These are phyloP conservation scores for Arthroderma sp. DNA, from an alignment of 2,329 filamentous ascomycete genomes.

Conservation along the genomic window DNA sequence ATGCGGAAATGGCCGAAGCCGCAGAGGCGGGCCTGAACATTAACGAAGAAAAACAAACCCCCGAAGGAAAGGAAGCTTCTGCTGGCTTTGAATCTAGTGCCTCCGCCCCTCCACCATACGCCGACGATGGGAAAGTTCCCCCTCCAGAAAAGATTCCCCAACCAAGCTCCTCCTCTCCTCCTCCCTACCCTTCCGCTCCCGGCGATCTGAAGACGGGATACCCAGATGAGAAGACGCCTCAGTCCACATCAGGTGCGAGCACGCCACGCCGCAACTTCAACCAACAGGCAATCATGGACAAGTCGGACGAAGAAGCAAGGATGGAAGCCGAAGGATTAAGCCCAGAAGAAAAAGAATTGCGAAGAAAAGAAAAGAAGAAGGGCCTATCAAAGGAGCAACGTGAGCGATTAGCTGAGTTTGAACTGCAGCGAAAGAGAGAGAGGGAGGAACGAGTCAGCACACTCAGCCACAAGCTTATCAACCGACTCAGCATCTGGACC, in stretches of 20 bases:
- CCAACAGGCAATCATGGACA: constrained; percentile 77
- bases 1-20: constrained; percentile 39
- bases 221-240: constrained; percentile 6
- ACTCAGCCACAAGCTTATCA: constrained; percentile 69
- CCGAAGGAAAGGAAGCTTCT: constrained; percentile 11
- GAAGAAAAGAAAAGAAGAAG: constrained; percentile 82
- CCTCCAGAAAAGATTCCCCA: neutral
- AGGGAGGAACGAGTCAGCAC: constrained; percentile 83
- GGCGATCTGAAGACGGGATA: neutral
- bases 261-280: constrained; percentile 48
- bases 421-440: constrained; percentile 68
- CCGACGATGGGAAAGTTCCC: constrained; percentile 10
- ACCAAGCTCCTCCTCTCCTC: neutral
- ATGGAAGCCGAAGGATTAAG: constrained; percentile 52
- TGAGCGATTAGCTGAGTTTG: constrained; percentile 78
- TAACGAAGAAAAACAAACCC: constrained; percentile 20
- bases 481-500: constrained; percentile 88
- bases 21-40: constrained; percentile 36
- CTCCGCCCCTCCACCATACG: constrained; percentile 6
- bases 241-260: constrained; percentile 28
- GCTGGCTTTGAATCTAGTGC: constrained; percentile 1
- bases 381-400: constrained; percentile 81
- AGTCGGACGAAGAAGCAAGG: constrained; percentile 62
- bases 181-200: neutral
- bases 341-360: constrained; percentile 60